Evolutionary conservation across 352 stramenopile species (phyloP), one percentile per base, ranked within the genome.

Genomic region (Globisporangium ultimum): DNA sequence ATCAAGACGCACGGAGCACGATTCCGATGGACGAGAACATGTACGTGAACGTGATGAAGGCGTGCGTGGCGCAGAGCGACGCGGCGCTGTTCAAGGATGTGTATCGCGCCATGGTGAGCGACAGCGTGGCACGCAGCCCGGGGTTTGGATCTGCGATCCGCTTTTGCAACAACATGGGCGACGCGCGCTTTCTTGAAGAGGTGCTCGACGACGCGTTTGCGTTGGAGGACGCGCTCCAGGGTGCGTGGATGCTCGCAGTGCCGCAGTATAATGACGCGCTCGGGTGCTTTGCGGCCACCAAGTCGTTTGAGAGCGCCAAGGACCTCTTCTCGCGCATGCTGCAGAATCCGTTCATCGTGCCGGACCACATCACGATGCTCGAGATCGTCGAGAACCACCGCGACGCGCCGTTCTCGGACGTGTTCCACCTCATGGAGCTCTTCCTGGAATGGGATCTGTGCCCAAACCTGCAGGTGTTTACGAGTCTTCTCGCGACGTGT

Each of bases 211-310:
- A 89, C 18, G 78, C 75, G 17, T 84, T 76, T 38, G 52, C 62
- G 15, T 70, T 71, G 34, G 83, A 93, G 43, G 53, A 76, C n/a
- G 53, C 68, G 9, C 46, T 74, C 11, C 58, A 58, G 11, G 72
- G 77, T 15, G 48, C 52, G 3, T 92, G 83, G 83, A 76, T 76
- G 61, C 65, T 92, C 17, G 68, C 71, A 22, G 60, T 90, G 1
- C 67, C 81, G 62, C 81, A 89, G 64, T 93, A 91, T 65, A 93
- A 93, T 58, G 80, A 90, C 53, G 83, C 83, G 20, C 63, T 93
- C 14, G 78, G 79, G 15, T 90, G 80, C 59, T 84, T 87, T 59
- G 77, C 80, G 14, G 72, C 68, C 11, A 78, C 74, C 11, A 71
- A 75, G 51, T 60, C 47, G 46, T 74, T 70, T 20, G 78, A 88